These are phyloP conservation scores for Tanacetum coccineum DNA, from an alignment of 129 eudicot species.

Conservation along the genomic window DNA sequence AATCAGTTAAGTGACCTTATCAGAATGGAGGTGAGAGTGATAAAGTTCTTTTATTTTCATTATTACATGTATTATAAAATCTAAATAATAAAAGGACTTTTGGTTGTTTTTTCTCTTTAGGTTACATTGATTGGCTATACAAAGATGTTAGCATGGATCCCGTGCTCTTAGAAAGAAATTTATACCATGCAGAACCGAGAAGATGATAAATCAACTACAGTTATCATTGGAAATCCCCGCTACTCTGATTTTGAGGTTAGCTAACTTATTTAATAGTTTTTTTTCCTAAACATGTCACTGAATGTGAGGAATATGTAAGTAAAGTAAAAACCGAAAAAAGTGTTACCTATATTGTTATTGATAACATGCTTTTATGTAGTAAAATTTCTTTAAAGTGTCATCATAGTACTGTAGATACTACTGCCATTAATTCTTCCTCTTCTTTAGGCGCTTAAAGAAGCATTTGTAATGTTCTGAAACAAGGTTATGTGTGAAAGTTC, in stretches of 20 bases:
- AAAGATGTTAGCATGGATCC: slow-evolving; percentile 71
- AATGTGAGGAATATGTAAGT: too few relatives aligned
- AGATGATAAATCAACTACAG: slow-evolving; percentile 75
- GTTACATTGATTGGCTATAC: slow-evolving; percentile 75
- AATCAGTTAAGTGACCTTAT: slow-evolving; percentile 76
- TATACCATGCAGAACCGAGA: slow-evolving; percentile 74
- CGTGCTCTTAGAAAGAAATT: slow-evolving; percentile 78
- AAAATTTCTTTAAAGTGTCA: too few relatives aligned
- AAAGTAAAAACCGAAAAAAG: too few relatives aligned
- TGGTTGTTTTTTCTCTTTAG: slow-evolving; percentile 30
- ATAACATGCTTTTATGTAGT: too few relatives aligned
- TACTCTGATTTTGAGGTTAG: slow-evolving; percentile 90
- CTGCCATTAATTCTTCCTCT: too few relatives aligned
- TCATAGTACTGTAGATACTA: too few relatives aligned
- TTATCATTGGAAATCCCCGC: slow-evolving; percentile 81
- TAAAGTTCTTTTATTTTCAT: not conserved
- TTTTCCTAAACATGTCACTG: not conserved
- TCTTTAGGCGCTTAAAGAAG: too few relatives aligned
- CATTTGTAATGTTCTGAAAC: too few relatives aligned
- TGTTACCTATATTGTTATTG: too few relatives aligned
- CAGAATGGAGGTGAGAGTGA: slow-evolving; percentile 54
- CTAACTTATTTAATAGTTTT: not conserved
- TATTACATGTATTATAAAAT: not conserved
- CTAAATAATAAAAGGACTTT: slow-evolving; percentile 21
- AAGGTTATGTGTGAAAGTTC: too few relatives aligned